Evolutionary conservation across 1,139 yeast species (phyloP), one percentile per base, ranked within the genome.

Genomic region (Suhomyces anneliseae): DNA sequence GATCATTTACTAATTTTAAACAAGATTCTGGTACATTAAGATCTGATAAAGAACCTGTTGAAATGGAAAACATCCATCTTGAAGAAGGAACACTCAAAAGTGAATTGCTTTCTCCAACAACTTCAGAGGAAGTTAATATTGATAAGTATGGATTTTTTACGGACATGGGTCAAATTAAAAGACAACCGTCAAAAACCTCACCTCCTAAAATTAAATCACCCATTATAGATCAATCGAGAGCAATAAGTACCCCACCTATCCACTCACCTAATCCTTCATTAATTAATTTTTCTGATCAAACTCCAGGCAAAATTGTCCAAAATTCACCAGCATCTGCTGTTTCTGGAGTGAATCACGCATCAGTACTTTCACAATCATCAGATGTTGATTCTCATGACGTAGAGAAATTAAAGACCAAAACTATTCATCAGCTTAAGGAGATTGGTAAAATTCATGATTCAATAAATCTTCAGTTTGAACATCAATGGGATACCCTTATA

Each of bases 141-240:
- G 85, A 80, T 54, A 65, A 77, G 48, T 79, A 74, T 58, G 85
- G 85, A 0, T 80, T 80, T 57, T 66, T 79, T 32, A 62, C 60
- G 19, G 69, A 66, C 45, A 42, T 55, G 26, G 47, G 39, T 3
- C 45, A 39, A 15, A 45, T 40, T 11, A 35, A 29, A 19, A 15
- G 36, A n/a, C 36, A 32, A 32, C 38, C 40, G 19, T 10, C 39
- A 1, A 26, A 8, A 10, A 11, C 29, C 2, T 9, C 24, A 8
- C 31, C 15, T 3, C 10, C 34, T 8, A 14, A 8, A 9, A 8
- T 38, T 29, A 38, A 38, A 14, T 32, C 40, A 8, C 40, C 40
- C 8, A 10, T n/a, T 26, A 10, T 27, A 8, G 12, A 36, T 12
- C 33, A 27, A 11, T 7, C 33, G 8, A 34, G 29, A 11, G 10